These are phyloP conservation scores for Aspergillus udagawae DNA, from an alignment of 2,329 filamentous ascomycete species.

Conservation along the genomic window DNA sequence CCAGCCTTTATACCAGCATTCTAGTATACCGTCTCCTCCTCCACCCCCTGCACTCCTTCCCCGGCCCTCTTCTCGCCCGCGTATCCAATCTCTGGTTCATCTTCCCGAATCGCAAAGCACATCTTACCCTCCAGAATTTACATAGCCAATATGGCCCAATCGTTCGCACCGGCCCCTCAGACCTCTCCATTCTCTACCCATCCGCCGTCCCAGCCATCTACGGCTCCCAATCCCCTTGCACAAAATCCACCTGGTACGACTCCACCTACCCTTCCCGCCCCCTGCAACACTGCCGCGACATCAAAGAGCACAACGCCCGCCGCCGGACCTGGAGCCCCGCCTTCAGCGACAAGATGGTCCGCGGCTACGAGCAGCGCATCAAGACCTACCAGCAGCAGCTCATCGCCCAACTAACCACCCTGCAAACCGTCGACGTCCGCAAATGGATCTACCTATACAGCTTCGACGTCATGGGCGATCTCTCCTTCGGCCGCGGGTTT, in stretches of 20 bases:
- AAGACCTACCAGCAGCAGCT: slow-evolving; percentile 34
- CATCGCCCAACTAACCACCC: slow-evolving; percentile 25
- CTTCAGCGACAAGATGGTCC: slow-evolving; percentile 39
- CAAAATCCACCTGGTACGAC: slow-evolving; percentile 43
- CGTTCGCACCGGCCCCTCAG: slow-evolving; percentile 33
- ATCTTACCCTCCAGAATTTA: slow-evolving; percentile 19
- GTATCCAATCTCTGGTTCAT: slow-evolving; percentile 26
- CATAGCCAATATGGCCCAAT: slow-evolving; percentile 35
- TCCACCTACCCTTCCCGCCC: slow-evolving; percentile 28
- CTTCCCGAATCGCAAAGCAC: background rate
- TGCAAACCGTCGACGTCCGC: slow-evolving; percentile 32
- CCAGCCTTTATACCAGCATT: slow-evolving; percentile 5
- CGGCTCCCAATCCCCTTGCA: slow-evolving; percentile 34
- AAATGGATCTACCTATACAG: slow-evolving; percentile 31
- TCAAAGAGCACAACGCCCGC: slow-evolving; percentile 34
- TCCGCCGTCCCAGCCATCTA: slow-evolving; percentile 37
- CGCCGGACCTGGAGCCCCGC: slow-evolving; percentile 40
- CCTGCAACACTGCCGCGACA: slow-evolving; percentile 38
- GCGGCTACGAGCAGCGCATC: slow-evolving; percentile 40
- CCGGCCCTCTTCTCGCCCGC: slow-evolving; percentile 28
- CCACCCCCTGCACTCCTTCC: slow-evolving; percentile 11
- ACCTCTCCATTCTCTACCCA: slow-evolving; percentile 35
- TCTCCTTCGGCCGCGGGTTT: slow-evolving; percentile 9
- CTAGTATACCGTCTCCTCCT: slow-evolving; percentile 8
- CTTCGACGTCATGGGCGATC: slow-evolving; percentile 15